Evolutionary conservation across 768 basidiomycete genomes (phyloP), one percentile per base, ranked within the genome.

Genomic region (Basidioascus undulatus): DNA sequence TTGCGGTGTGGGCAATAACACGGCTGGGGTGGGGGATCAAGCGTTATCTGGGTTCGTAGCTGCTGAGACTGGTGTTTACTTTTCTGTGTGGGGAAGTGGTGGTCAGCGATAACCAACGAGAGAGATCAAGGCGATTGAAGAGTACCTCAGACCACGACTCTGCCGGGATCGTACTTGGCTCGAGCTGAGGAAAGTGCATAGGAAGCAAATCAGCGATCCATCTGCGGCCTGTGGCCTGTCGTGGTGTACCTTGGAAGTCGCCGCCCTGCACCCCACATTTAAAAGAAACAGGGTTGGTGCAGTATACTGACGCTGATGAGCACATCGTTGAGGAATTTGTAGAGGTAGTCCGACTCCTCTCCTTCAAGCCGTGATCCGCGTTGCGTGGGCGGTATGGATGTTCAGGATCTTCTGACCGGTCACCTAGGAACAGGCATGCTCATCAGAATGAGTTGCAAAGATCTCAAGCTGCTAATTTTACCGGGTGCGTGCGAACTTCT

Each of bases 331-430:
- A 69, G 58, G 61, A 70, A 69, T 34, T 64, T 65, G 47, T 70
- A 57, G 20, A 72, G 58, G 45, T 61, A 64, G 33, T 70, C 67
- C 19, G 67, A 69, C 49, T 70, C 70, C 46, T 71, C 9, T 57
- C 33, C 44, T 65, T 67, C 59, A 60, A 69, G 5, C 70, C 69
- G 33, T 70, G 51, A 71, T 70, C 47, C 59, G 60, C 24, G 56
- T 54, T 3, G 69, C 69, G 60, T 70, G 70, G 24, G 64, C 66
- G 40, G 61, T 62, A 55, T 71, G 71, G 55, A 72, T 57, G 49
- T 68, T 70, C 16, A 73, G 57, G 1, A 66, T 67, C 55, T 72
- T 71, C 51, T 71, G 66, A n/a, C 69, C 69, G 0, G 72, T 73
- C 1, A n/a, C n/a, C n/a, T n/a, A n/a, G n/a, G n/a, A n/a, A n/a